A percentile compares a stretch with the other conserved stretches of the same genome.
Conservation (phyloP, 1,284 basidiomycete genomes). For the Trametes pubescens region DNA sequence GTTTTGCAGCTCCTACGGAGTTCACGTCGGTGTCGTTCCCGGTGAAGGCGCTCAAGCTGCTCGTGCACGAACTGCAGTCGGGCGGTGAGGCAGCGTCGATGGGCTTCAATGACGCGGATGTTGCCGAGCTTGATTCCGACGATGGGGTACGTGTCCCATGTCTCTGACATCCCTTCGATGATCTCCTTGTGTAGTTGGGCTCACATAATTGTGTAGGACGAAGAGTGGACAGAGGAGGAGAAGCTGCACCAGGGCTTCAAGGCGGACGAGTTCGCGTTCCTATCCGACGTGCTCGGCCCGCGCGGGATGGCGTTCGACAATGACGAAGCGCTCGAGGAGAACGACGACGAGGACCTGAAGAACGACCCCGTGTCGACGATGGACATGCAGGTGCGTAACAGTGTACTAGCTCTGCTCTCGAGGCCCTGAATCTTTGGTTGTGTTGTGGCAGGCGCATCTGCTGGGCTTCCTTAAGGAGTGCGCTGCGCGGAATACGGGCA, state of each 20-base stretch:
- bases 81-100: slow-evolving; percentile 75
- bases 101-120: slow-evolving; percentile 51
- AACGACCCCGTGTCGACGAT: slow-evolving; percentile 89
- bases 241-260: slow-evolving; percentile 59
- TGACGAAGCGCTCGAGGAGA: slow-evolving; percentile 72
- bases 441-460: slow-evolving; percentile 58
- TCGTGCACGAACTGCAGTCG: slow-evolving; percentile 84
- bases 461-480: slow-evolving; percentile 75
- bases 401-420: slow-evolving; percentile 1
- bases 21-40: slow-evolving; percentile 90
- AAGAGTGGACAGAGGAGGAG: slow-evolving; percentile 90
- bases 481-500: slow-evolving; percentile 69
- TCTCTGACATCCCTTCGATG: slow-evolving; percentile 14
- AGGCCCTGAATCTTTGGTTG: slow-evolving; percentile 17
- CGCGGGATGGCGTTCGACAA: slow-evolving; percentile 69
- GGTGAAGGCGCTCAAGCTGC: slow-evolving; percentile 90
- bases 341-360: slow-evolving; percentile 87
- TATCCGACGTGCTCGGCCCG: slow-evolving; percentile 74
- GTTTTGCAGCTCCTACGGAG: slow-evolving; percentile 75
- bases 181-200: background rate
- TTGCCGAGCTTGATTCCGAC: slow-evolving; percentile 70
- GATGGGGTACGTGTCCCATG: slow-evolving; percentile 68
- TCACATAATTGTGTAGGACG: slow-evolving; percentile 62
- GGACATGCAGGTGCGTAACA: slow-evolving; percentile 80
- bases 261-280: slow-evolving; percentile 69